Evolutionary conservation across 2,329 filamentous ascomycete species (phyloP), one percentile per base, ranked within the genome.

Genomic region (Xylaria sp.): DNA sequence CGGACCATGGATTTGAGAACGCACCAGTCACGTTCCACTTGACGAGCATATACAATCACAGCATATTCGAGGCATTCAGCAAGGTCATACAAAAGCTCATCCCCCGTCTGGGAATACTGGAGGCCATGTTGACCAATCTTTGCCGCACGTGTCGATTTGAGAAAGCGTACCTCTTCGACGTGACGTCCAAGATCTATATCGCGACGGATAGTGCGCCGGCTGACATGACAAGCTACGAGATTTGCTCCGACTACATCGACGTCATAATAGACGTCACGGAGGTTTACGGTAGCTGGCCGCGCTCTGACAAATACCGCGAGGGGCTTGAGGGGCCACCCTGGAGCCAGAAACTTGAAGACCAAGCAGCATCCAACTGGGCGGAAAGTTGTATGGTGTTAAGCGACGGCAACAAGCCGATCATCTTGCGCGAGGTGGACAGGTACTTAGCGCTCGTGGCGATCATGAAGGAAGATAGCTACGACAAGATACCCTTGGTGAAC

Each of bases 11-110:
- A 11, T 92, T 96, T 73, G 94, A 97, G 74, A 96, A 97, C 73
- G 92, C 93, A 1, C 92, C 92, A 1, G 91, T 99, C 66, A 93
- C 90, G 61, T 99, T 97, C 78, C 94, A 99, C 75, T 87, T 97
- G 59, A 99, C 95, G 13, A 96, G 91, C 73, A 99, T 99, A 75
- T 99, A 98, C 82, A 95, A 99, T 76, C 94, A 97, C 78, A 96
- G 91, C 71, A 97, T 97, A 73, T 99, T 98, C 74, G 95, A 99
- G 78, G 95, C 95, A 51, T 97, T 99, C 75, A 94, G 90, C 80
- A 97, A 97, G 77, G 94, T 99, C 65, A 97, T 99, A 66, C 95
- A 99, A 77, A 97, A 97, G 76, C 85, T 99, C 29, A 94, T 99
- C 53, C 94, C 95, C 0, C 91, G 96, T 64, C 85, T 99, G 7